Conservation (phyloP, 78 protist species). For the Dictyostelium intermedium region DNA sequence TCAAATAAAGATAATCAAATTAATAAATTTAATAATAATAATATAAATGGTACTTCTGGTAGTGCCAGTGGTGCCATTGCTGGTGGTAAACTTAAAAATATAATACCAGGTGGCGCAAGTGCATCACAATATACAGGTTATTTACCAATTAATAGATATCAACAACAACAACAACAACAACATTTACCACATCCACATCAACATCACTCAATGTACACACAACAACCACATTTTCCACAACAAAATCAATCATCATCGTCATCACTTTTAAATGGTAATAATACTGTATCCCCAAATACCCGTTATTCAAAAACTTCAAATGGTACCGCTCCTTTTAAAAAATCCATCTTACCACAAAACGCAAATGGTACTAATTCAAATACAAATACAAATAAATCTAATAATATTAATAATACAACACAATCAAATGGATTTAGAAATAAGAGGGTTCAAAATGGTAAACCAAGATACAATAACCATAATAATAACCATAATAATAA, state of each 20-base stretch:
- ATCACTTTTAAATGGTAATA: neutral
- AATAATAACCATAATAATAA: neutral
- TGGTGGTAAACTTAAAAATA: neutral
- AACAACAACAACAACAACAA: slow-evolving; percentile 6
- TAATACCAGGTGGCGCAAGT: neutral
- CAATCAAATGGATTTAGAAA: neutral
- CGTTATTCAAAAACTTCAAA: neutral
- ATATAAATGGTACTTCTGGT: neutral
- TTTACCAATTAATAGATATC: neutral
- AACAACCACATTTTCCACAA: neutral
- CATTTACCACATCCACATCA: neutral
- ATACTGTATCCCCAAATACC: neutral
- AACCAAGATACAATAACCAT: slow-evolving; percentile 26
- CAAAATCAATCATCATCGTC: neutral
- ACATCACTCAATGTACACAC: neutral
- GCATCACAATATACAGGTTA: neutral
- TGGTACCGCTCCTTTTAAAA: neutral
- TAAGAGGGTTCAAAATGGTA: neutral
- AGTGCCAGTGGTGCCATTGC: no score
- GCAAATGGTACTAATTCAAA: neutral
- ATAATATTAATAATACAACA: neutral
- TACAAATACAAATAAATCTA: neutral
- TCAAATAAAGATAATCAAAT: slow-evolving; percentile 27
- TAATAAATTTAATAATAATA: neutral
- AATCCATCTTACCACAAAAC: slow-evolving; percentile 1